Percentiles rank a stretch among this genome's conserved stretches.
Evolutionary conservation across 1,284 basidiomycete genomes (phyloP).

Genomic region (Macrocystidia cucumis): DNA sequence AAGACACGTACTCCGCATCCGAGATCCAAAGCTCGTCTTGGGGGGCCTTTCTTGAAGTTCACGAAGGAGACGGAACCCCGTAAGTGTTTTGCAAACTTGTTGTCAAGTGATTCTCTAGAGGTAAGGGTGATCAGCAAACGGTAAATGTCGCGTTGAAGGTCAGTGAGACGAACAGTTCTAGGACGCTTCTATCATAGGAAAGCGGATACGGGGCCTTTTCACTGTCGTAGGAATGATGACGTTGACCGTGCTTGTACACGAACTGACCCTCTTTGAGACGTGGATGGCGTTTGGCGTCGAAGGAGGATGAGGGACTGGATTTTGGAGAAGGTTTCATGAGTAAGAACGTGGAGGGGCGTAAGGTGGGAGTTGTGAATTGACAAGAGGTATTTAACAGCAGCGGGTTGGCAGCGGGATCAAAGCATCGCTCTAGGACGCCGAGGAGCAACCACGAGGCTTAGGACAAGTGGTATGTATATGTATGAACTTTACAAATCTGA

Average conservation of each 20-base stretch:
- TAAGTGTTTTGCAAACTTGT: slow-evolving; percentile 39
- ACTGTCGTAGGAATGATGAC: slow-evolving; percentile 56
- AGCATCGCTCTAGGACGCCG: background rate
- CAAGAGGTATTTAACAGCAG: slow-evolving; percentile 7
- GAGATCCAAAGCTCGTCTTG: slow-evolving; percentile 50
- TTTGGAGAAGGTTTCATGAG: slow-evolving; percentile 4
- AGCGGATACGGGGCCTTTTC: slow-evolving; percentile 74
- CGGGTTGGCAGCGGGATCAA: background rate
- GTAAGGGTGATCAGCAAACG: background rate
- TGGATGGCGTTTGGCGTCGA: slow-evolving; percentile 23
- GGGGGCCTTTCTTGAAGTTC: slow-evolving; percentile 36
- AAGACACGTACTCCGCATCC: slow-evolving; percentile 52
- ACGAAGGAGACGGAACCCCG: slow-evolving; percentile 47
- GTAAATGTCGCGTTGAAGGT: background rate
- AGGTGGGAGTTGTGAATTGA: slow-evolving; percentile 10
- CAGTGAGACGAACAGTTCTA: slow-evolving; percentile 50
- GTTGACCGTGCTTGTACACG: slow-evolving; percentile 47
- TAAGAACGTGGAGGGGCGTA: slow-evolving; percentile 9
- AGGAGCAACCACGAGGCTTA: slow-evolving; percentile 1
- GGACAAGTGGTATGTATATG: background rate
- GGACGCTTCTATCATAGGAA: slow-evolving; percentile 53
- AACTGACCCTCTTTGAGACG: slow-evolving; percentile 51
- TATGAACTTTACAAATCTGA: background rate
- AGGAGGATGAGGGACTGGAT: slow-evolving; percentile 13
- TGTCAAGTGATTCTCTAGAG: slow-evolving; percentile 50